phyloP scores from a whole-genome alignment of 805 yeast genomes.

The Metschnikowia lochheadii region DNA sequence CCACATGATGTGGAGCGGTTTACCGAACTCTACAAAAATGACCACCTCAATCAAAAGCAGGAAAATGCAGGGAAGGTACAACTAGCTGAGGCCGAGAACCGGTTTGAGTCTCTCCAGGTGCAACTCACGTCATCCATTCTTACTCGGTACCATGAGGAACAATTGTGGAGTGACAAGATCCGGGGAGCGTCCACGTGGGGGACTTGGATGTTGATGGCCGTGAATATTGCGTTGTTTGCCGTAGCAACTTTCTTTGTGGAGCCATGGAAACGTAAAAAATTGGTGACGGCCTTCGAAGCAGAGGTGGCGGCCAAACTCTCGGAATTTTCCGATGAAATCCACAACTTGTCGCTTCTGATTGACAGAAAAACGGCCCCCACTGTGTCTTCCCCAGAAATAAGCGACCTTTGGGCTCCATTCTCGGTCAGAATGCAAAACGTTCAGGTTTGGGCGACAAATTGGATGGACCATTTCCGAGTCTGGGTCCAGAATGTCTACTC shows the following conservation, averaged over 20 bases:
- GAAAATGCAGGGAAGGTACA: slow-evolving; percentile 49
- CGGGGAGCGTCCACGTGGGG: slow-evolving; percentile 96
- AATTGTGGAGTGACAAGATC: slow-evolving; percentile 96
- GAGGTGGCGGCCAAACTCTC: slow-evolving; percentile 49
- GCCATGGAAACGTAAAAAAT: slow-evolving; percentile 85
- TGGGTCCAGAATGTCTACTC: background rate
- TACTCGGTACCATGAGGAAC: slow-evolving; percentile 92
- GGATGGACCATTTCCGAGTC: background rate
- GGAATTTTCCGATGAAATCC: slow-evolving; percentile 10
- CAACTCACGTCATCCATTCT: slow-evolving; percentile 72
- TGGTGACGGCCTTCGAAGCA: slow-evolving; percentile 79
- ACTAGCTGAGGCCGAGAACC: slow-evolving; percentile 52
- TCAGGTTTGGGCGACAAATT: background rate
- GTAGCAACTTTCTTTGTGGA: slow-evolving; percentile 84
- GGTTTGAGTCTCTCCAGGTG: slow-evolving; percentile 66
- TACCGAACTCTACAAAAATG: slow-evolving; percentile 74
- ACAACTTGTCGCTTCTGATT: slow-evolving; percentile 6
- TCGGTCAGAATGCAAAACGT: background rate
- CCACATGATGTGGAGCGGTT: slow-evolving; percentile 77
- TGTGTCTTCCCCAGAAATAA: background rate
- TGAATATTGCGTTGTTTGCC: slow-evolving; percentile 72
- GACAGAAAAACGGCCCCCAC: background rate
- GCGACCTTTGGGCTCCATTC: background rate
- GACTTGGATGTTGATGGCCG: slow-evolving; percentile 83
- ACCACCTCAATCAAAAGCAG: slow-evolving; percentile 63